Conservation (phyloP, 345 rosid genomes). For the Pugionium dolabratum region DNA sequence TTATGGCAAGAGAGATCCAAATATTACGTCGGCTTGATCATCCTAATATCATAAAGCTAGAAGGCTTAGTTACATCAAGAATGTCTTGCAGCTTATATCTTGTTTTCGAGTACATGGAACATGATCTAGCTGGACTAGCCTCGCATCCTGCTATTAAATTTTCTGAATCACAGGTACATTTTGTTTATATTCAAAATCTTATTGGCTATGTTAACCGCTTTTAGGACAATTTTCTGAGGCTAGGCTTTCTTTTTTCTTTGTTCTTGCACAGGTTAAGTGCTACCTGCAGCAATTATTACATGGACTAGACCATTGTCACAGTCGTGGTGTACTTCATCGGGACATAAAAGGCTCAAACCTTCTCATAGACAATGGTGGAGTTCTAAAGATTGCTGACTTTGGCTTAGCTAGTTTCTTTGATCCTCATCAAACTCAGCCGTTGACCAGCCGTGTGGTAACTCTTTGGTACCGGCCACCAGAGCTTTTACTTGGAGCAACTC, state of each 20-base stretch:
- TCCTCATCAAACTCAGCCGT: slow-evolving; percentile 68
- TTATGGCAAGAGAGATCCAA: slow-evolving; percentile 98
- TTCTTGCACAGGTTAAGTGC: slow-evolving; percentile 76
- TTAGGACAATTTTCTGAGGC: background rate
- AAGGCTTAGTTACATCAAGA: slow-evolving; percentile 98
- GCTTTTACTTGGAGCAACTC: slow-evolving; percentile 93
- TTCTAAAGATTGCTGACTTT: slow-evolving; percentile 92
- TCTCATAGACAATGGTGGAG: slow-evolving; percentile 84
- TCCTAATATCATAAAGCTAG: slow-evolving; percentile 88
- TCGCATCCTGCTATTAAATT: slow-evolving; percentile 86
- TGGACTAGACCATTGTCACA: slow-evolving; percentile 97
- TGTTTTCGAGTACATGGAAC: slow-evolving; percentile 99
- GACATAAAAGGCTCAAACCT: slow-evolving; percentile 98
- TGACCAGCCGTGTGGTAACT: slow-evolving; percentile 96
- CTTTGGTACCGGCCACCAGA: slow-evolving; percentile 99
- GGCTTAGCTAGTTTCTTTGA: slow-evolving; percentile 91
- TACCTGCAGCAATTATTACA: slow-evolving; percentile 82
- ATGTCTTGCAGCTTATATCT: slow-evolving; percentile 99
- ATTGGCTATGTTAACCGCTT: background rate
- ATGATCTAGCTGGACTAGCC: slow-evolving; percentile 95
- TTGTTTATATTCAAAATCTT: slow-evolving; percentile 14
- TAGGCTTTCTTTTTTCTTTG: background rate
- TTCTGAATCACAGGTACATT: slow-evolving; percentile 82
- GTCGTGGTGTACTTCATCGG: slow-evolving; percentile 88
- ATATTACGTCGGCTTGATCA: slow-evolving; percentile 93